A percentile compares a stretch with the other conserved stretches of the same genome.
Conservation (phyloP, 805 yeast species). For the Jamesozyma spencerorum region DNA sequence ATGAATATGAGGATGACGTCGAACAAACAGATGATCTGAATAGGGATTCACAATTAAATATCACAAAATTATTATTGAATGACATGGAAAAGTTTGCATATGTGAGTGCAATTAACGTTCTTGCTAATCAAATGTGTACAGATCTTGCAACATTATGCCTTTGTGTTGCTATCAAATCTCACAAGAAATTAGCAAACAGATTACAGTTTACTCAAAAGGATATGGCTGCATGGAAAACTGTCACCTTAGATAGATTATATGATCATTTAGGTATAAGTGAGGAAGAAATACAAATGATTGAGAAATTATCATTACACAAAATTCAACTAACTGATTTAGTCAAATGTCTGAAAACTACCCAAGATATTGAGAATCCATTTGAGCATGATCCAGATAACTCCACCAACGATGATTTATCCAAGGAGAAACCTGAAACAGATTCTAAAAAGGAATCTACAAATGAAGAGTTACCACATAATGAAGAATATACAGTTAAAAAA, state of each 20-base stretch:
- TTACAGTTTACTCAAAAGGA: slow-evolving; percentile 64
- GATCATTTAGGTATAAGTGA: slow-evolving; percentile 67
- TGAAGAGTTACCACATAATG: no score
- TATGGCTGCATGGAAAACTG: slow-evolving; percentile 76
- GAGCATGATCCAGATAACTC: slow-evolving; percentile 4
- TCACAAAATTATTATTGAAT: slow-evolving; percentile 71
- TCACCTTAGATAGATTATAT: slow-evolving; percentile 60
- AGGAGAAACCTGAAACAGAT: neutral
- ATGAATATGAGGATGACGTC: slow-evolving; percentile 35
- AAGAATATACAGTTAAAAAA: neutral
- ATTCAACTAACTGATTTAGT: slow-evolving; percentile 65
- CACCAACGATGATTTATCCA: neutral
- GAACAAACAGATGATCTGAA: slow-evolving; percentile 30
- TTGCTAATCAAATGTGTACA: slow-evolving; percentile 72
- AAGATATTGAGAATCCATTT: slow-evolving; percentile 30
- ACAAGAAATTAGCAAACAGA: slow-evolving; percentile 43
- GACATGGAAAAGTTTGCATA: slow-evolving; percentile 89
- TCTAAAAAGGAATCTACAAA: neutral
- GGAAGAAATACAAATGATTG: slow-evolving; percentile 84
- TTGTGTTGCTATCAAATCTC: slow-evolving; percentile 40
- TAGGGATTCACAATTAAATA: slow-evolving; percentile 46
- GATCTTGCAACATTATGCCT: slow-evolving; percentile 53
- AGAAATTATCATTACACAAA: slow-evolving; percentile 75
- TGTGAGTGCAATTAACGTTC: slow-evolving; percentile 71
- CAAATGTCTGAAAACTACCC: slow-evolving; percentile 45